A percentile compares a stretch with the other conserved stretches of the same genome.
Evolutionary conservation across 1,284 basidiomycete genomes (phyloP).

Genomic region (Gymnopus androsaceus): DNA sequence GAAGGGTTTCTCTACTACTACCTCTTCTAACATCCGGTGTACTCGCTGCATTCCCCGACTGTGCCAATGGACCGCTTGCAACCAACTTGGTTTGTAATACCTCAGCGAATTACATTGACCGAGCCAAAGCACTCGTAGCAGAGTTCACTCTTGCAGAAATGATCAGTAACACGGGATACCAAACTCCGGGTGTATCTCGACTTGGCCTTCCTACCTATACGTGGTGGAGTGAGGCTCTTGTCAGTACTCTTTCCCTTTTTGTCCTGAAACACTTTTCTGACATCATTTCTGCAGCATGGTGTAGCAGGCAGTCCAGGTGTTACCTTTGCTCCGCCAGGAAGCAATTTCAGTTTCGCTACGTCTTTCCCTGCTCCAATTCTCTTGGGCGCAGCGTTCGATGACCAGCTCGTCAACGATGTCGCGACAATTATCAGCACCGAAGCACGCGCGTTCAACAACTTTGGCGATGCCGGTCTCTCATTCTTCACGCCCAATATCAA

Average conservation of each 20-base stretch:
- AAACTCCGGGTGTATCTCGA: constrained; percentile 50
- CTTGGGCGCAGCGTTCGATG: constrained; percentile 87
- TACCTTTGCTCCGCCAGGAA: constrained; percentile 45
- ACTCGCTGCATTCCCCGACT: constrained; percentile 45
- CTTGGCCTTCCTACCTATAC: constrained; percentile 53
- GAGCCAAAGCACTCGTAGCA: constrained; percentile 48
- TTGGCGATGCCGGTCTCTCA: constrained; percentile 44
- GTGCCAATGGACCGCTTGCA: constrained; percentile 44
- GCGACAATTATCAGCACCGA: constrained; percentile 55
- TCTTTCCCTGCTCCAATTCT: constrained; percentile 79
- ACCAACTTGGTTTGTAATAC: constrained; percentile 51
- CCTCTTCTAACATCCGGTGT: neutral
- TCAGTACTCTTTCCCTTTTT: constrained; percentile 22
- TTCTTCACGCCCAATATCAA: constrained; percentile 64
- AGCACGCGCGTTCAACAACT: constrained; percentile 57
- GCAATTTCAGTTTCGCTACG: constrained; percentile 53
- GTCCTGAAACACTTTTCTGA: neutral
- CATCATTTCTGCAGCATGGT: constrained; percentile 42
- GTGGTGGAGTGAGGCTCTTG: constrained; percentile 58
- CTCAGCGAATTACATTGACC: constrained; percentile 43
- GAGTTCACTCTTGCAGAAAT: constrained; percentile 53
- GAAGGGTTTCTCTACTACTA: neutral
- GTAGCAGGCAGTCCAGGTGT: constrained; percentile 55
- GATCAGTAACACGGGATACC: constrained; percentile 49
- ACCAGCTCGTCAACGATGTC: constrained; percentile 47